Base-by-base conservation (phyloP, 768 basidiomycete species). In the Suillus subluteus region DNA sequence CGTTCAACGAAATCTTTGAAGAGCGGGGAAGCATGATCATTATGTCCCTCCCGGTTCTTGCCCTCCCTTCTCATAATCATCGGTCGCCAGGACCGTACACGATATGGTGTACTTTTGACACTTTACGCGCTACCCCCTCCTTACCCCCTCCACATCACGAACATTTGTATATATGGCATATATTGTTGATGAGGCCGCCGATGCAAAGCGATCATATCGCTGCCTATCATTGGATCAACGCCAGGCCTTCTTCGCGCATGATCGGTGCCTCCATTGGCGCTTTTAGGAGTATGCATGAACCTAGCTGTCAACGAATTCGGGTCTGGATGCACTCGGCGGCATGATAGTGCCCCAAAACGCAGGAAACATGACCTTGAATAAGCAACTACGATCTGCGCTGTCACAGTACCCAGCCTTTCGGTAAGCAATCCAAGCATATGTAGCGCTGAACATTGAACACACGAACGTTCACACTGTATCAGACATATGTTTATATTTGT, bases 1-100 rank as follows among this genome's bases (percentile, higher is more conserved):
- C 59, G 63, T 41, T 64, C 63, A 26, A 40, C 32, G 13, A 62
- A 64, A 64, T 64, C 63, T 21, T n/a, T 26, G 62, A 37, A 23
- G 62, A 63, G 38, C 16, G 21, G 12, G 12, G 11, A 56, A n/a
- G 35, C 12, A 56, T 37, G 21, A n/a, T 26, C 7, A 63, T 35
- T 15, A 15, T 41, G 62, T 38, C 13, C 13, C 26, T 8, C 37
- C 62, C 18, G 30, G 56, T 9, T 26, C 64, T 16, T 38, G 12
- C 15, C 58, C 30, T 43, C 23, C 35, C 21, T 18, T 56, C 32
- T 18, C 55, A 13, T 56, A 3, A 35, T 12, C 32, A 56, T 15
- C 41, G 13, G 23, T 43, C 12, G 3, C 23, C 30, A 32, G 13
- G 37, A 64, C 30, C 15, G 59, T 30, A 32, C 16, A 3, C 16